Percentiles rank a stretch among this genome's conserved stretches.
Conservation (phyloP, 768 basidiomycete species). For the Gloeostereum incarnatum region DNA sequence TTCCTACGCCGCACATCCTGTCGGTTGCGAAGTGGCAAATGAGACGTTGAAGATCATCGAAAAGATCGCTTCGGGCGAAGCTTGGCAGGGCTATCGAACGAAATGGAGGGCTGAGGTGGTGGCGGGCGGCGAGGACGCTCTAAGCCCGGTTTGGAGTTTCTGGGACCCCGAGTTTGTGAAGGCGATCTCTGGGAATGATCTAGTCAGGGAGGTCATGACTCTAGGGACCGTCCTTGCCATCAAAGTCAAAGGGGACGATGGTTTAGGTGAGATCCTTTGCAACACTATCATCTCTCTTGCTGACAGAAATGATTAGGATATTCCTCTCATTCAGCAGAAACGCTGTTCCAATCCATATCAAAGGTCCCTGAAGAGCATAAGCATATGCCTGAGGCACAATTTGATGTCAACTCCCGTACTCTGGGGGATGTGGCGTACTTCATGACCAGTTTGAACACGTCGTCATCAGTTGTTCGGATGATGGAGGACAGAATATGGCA, state of each 20-base stretch:
- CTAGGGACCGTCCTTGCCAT: conserved; percentile 81
- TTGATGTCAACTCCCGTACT: conserved; percentile 78
- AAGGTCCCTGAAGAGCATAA: conserved; percentile 31
- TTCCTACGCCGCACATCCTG: conserved; percentile 89
- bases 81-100: conserved; percentile 49
- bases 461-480: conserved; percentile 37
- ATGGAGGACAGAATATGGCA: conserved; percentile 57
- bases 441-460: conserved; percentile 81
- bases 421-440: conserved; percentile 90
- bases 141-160: conserved; percentile 64
- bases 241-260: conserved; percentile 52
- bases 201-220: conserved; percentile 74
- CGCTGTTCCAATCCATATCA: conserved; percentile 33
- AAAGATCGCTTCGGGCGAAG: conserved; percentile 31
- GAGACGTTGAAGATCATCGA: conserved; percentile 66
- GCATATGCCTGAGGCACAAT: conserved; percentile 37
- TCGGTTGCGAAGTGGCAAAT: conserved; percentile 89
- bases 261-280: conserved; percentile 27
- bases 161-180: conserved; percentile 74
- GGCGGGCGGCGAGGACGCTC: conserved; percentile 10
- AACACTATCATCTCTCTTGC: not conserved
- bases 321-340: conserved; percentile 55
- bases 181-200: conserved; percentile 42
- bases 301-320: conserved; percentile 28
- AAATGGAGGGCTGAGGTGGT: too few relatives aligned